Percentiles rank a stretch among this genome's conserved stretches.
These are phyloP conservation scores for Aristolochia fimbriata DNA, from an alignment of 164 flowering plant genomes.

Conservation along the genomic window DNA sequence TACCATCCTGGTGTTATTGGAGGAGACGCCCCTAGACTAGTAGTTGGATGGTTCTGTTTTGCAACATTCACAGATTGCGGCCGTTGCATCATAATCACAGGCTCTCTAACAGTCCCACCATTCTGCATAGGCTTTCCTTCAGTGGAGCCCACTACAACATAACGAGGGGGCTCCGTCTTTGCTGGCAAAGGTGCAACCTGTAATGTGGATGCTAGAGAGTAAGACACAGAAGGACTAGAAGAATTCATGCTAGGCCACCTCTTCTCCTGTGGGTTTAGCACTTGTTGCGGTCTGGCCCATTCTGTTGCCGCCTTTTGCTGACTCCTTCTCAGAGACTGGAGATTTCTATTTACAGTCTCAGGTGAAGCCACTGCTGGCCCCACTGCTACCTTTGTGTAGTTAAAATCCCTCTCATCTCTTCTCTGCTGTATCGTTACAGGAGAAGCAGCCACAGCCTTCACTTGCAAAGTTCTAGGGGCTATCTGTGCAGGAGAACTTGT, in stretches of 20 bases:
- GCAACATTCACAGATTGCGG: slow-evolving; percentile 36
- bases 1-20: slow-evolving; percentile 39
- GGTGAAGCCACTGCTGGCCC: slow-evolving; percentile 10
- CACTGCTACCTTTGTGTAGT: slow-evolving; percentile 37
- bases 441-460: slow-evolving; percentile 17
- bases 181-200: slow-evolving; percentile 32
- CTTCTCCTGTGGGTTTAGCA: slow-evolving; percentile 28
- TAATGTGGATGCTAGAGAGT: slow-evolving; percentile 30
- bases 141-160: slow-evolving; percentile 25
- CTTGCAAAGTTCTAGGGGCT: slow-evolving; percentile 21
- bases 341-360: slow-evolving; percentile 27
- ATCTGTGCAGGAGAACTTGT: slow-evolving; percentile 15
- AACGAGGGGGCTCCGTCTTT: slow-evolving; percentile 27
- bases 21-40: slow-evolving; percentile 31
- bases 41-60: slow-evolving; percentile 20
- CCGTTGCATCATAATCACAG: slow-evolving; percentile 72
- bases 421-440: slow-evolving; percentile 38
- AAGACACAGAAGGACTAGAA: slow-evolving; percentile 28
- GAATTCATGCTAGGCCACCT: slow-evolving; percentile 37
- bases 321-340: slow-evolving; percentile 32
- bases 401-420: slow-evolving; percentile 56
- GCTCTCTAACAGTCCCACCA: slow-evolving; percentile 43
- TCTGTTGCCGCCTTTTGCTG: slow-evolving; percentile 23
- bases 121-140: slow-evolving; percentile 33
- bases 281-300: slow-evolving; percentile 23